Evolutionary conservation across 148 eudicot genomes (phyloP), one percentile per base, ranked within the genome.

Genomic region (Rhododendron ferrugineum): DNA sequence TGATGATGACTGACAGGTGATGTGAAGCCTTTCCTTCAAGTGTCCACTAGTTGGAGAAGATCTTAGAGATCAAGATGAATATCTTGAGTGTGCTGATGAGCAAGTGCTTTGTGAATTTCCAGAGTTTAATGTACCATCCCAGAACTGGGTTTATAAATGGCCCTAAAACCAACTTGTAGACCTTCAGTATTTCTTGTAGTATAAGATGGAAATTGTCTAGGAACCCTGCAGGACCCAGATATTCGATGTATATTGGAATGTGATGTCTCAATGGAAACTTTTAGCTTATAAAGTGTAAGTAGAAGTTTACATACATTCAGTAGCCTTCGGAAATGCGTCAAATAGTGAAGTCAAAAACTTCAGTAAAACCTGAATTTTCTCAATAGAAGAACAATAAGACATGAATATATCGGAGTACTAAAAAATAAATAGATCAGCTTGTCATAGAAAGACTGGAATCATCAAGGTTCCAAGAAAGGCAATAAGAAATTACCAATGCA

Each of bases 321-420:
- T 91, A 52, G 92, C 92, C 76, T 87, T 87, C 4, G 99, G 98
- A 90, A 90, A 95, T 60, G 94, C 90, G 70, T 96, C 94, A 73
- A 93, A 95, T 78, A 92, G 32, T 56, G 94, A 88, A 74, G 88
- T 91, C 80, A 93, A 70, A 30, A 89, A 84, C 91, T 90, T 92
- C 83, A 96, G 88, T 79, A 91, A 13, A 54, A 86, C 89, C 99
- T 96, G 91, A 70, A 23, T 14, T 86, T 82, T 36, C 15, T 42
- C 73, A 82, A 56, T 30, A 36, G 13, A 13, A 32, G 81, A 86
- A 54, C 52, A 28, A 26, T 10, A 23, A 47, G 54, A 46, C 7
- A 26, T 46, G 20, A 58, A 60, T n/a, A n/a, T 52, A 20, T 42
- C 23, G 5, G 13, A 18, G 44, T 36, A 13, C 26, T 50, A 30